These are phyloP conservation scores for Phytophthora chlamydospora DNA, from an alignment of 352 stramenopile species.

Conservation along the genomic window DNA sequence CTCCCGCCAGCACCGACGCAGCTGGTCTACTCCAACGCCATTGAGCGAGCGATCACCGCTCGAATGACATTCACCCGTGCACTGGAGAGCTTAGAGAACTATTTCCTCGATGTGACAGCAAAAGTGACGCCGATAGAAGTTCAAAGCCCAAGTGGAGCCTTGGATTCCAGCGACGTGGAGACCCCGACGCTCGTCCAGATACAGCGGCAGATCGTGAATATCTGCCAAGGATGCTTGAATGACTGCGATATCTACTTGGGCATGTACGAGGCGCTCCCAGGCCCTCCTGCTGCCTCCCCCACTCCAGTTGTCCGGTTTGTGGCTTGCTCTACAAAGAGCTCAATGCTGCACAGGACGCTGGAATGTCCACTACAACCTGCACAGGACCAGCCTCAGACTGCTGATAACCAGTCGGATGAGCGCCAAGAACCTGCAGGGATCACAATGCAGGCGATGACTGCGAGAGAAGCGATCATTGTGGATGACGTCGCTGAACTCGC, in stretches of 20 bases:
- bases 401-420: constrained; percentile 10
- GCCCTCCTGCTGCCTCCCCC: constrained; percentile 28
- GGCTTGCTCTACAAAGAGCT: constrained; percentile 54
- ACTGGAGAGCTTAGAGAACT: constrained; percentile 43
- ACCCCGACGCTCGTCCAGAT: constrained; percentile 68
- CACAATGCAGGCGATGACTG: constrained; percentile 47
- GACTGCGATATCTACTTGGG: constrained; percentile 79
- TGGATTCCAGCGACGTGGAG: constrained; percentile 17
- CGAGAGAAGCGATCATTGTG: constrained; percentile 37
- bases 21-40: constrained; percentile 54
- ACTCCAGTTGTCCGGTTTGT: constrained; percentile 52
- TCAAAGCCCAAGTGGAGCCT: constrained; percentile 1
- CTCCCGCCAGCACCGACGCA: constrained; percentile 1
- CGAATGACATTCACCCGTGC: constrained; percentile 59
- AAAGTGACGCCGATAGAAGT: constrained; percentile 36
- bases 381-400: neutral
- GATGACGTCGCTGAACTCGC: constrained; percentile 39
- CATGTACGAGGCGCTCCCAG: constrained; percentile 63
- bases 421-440: neutral
- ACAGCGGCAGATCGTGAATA: constrained; percentile 63
- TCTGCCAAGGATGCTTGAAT: constrained; percentile 57
- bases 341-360: constrained; percentile 50
- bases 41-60: constrained; percentile 61
- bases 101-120: constrained; percentile 39
- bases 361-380: constrained; percentile 12